Evolutionary conservation across 1,139 yeast genomes (phyloP), one percentile per base, ranked within the genome.

Genomic region (Eremothecium gossypii): DNA sequence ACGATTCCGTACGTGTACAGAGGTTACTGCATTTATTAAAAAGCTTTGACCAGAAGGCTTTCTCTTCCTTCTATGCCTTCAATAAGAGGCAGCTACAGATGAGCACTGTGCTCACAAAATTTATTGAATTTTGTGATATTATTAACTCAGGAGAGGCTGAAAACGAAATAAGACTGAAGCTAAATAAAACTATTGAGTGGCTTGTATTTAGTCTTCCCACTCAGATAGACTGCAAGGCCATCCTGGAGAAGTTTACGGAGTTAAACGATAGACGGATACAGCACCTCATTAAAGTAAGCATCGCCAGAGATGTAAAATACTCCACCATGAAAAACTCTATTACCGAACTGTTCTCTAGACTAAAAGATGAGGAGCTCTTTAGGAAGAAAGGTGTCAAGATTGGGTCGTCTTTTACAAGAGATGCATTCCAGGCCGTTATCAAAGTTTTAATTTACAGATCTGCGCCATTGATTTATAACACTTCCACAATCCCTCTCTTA

Each of bases 161-260:
- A 4, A 60, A 58, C 9, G 58, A 49, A 9, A 39, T 56, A 33
- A 47, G 50, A 28, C 41, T 48, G 8, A 77, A 77, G 49, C 62
- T 77, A 14, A 74, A 73, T 1, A 78, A 77, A 45, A 71, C 79
- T 0, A 66, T 79, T n/a, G 68, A 67, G 27, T 84, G 94, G 93
- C 53, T 86, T 9, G 61, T 77, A 10, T 70, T 66, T 4, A 67
- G 78, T 2, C 71, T 80, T 38, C 83, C 89, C 0, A 76, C 70
- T 9, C 68, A 69, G 0, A 60, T 65, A 38, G 70, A 73, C 44
- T 69, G 80, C 0, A 64, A 64, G 23, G 62, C 67, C 1, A 71
- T 79, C 31, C 54, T 84, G 9, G 71, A 71, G 35, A 65, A 74
- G 33, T 72, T 84, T 45, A 67, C 69, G 41, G 66, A 67, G 32